Percentiles rank a stretch among this genome's conserved stretches.
Evolutionary conservation across 1,284 basidiomycete genomes (phyloP).

Genomic region (Rhodotorula sp.): DNA sequence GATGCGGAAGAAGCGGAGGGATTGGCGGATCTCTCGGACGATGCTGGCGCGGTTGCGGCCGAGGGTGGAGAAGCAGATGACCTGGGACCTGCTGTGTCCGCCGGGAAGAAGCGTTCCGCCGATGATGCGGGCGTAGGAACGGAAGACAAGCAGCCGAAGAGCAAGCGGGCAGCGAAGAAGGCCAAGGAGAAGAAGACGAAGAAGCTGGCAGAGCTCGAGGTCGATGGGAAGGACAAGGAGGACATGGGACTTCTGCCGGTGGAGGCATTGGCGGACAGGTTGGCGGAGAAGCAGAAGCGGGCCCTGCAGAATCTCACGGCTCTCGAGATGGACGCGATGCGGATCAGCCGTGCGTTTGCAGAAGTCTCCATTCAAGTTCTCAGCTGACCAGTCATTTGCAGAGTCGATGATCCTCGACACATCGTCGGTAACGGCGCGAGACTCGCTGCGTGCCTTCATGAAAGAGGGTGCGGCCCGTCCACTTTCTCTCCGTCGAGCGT

Average conservation of each 20-base stretch:
- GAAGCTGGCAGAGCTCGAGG: slow-evolving; percentile 47
- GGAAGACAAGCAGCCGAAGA: neutral
- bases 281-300: slow-evolving; percentile 54
- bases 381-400: slow-evolving; percentile 47
- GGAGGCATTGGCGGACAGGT: slow-evolving; percentile 30
- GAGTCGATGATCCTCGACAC: slow-evolving; percentile 64
- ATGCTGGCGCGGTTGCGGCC: neutral
- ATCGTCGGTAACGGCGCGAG: slow-evolving; percentile 65
- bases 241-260: slow-evolving; percentile 44
- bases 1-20: slow-evolving; percentile 49
- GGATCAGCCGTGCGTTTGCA: slow-evolving; percentile 62
- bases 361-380: neutral
- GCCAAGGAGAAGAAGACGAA: slow-evolving; percentile 70
- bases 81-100: neutral
- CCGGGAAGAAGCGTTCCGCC: neutral
- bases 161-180: slow-evolving; percentile 29
- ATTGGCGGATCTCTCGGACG: slow-evolving; percentile 7
- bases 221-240: slow-evolving; percentile 53
- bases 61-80: slow-evolving; percentile 2
- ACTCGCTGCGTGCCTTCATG: slow-evolving; percentile 68
- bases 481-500: neutral
- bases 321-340: slow-evolving; percentile 68
- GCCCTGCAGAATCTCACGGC: slow-evolving; percentile 62
- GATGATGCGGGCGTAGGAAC: neutral
- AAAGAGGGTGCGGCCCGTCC: slow-evolving; percentile 56